Base-by-base conservation (phyloP, 352 stramenopile genomes). In the Globisporangium solare region DNA sequence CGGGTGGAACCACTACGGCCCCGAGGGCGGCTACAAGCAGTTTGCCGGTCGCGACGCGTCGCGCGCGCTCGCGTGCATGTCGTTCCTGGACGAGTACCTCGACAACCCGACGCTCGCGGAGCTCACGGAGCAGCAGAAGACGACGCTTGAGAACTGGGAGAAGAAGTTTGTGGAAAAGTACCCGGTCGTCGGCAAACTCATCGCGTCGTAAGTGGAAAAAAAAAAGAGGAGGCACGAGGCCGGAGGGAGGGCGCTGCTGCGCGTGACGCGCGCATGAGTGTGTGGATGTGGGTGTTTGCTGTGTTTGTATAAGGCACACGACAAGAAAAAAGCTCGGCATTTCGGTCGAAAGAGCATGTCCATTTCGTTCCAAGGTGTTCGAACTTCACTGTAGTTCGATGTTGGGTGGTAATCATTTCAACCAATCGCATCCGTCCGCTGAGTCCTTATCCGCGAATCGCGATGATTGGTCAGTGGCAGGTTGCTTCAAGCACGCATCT, bases 41-140 rank as follows among this genome's bases (percentile, higher is more conserved):
- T 98, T 99, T 71, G 97, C 95, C 6, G 97, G 97, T 14, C 89
- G 88, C 39, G 95, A 99, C 67, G 96, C 89, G 55, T 97, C 94
- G 15, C 77, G 96, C 42, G 95, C 95, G 37, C 75, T 99, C 45
- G 95, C 95, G 17, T 93, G 96, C 63, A 99, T 99, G 95, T 98
- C 94, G 61, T 98, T 99, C 63, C 80, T 97, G 58, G 79, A 93
- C 24, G 89, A 95, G 27, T 83, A 97, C 74, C 61, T 98, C 27
- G 92, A 97, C 64, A 97, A 97, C 70, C 79, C 84, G 43, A 85
- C 72, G 63, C 74, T 98, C 39, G 86, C 88, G 41, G 90, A 97
- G 71, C 78, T 99, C 51, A 91, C 83, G 4, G 88, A 97, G 47
- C 85, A 89, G 61, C 88, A 99, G 67, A 66, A 83, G 47, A 96